These are phyloP conservation scores for Candida nitratophila DNA, from an alignment of 805 yeast genomes.

Conservation along the genomic window DNA sequence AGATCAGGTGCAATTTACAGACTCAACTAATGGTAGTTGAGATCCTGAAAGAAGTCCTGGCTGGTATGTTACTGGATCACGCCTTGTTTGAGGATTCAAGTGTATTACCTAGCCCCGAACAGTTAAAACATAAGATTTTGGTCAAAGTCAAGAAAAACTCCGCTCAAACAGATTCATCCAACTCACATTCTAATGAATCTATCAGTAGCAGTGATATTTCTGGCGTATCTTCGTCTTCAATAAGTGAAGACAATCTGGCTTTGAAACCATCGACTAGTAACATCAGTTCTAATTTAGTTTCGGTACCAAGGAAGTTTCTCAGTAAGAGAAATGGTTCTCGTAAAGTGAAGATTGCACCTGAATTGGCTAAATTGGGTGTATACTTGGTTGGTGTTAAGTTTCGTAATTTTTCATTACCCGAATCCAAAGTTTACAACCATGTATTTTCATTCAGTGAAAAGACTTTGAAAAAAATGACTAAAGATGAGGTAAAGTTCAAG, in stretches of 20 bases:
- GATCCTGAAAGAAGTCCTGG: conserved; percentile 50
- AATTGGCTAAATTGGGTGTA: conserved; percentile 56
- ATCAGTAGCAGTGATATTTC: conserved; percentile 14
- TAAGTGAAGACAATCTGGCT: conserved; percentile 17
- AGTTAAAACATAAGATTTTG: conserved; percentile 62
- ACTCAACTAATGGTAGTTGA: conserved; percentile 58
- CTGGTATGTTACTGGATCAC: conserved; percentile 42
- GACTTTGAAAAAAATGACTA: conserved; percentile 51
- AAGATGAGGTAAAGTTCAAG: conserved; percentile 46
- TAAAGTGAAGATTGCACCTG: conserved; percentile 26
- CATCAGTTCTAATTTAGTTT: conserved; percentile 26
- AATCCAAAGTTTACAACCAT: conserved; percentile 73
- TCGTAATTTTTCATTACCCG: conserved; percentile 78
- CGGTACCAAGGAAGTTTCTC: conserved; percentile 17
- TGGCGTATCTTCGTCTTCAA: conserved; percentile 21
- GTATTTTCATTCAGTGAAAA: conserved; percentile 85
- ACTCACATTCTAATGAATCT: too few species aligned
- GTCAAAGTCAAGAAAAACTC: conserved; percentile 68
- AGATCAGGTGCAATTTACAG: conserved; percentile 64
- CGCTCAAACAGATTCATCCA: conserved; percentile 15
- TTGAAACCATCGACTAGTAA: conserved; percentile 7
- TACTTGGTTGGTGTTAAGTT: conserved; percentile 73
- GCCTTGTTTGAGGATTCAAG: conserved; percentile 26
- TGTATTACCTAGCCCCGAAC: conserved; percentile 64
- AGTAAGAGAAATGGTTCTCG: conserved; percentile 8